Conservation (phyloP, 2,329 filamentous ascomycete species). For the Penicillium italicum region DNA sequence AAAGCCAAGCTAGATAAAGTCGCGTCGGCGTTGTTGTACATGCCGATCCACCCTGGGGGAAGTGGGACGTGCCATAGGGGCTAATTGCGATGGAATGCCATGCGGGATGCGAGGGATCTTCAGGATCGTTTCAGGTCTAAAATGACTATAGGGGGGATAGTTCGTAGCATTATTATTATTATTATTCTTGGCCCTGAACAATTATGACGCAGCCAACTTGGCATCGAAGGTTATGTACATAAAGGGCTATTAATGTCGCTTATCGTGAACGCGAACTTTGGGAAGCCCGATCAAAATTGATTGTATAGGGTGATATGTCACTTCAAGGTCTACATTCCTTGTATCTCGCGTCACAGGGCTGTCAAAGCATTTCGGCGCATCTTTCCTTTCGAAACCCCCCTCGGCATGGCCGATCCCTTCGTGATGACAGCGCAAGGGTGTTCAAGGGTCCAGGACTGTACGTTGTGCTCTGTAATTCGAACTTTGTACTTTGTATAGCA, state of each 20-base stretch:
- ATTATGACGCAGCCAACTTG: background rate
- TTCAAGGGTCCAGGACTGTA: background rate
- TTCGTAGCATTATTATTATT: background rate
- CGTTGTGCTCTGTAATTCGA: too few relatives aligned
- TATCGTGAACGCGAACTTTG: background rate
- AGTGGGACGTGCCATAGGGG: conserved; percentile 23
- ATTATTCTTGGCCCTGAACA: too few relatives aligned
- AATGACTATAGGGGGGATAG: background rate
- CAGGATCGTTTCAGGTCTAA: background rate
- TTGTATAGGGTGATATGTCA: background rate
- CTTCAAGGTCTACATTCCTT: conserved; percentile 14
- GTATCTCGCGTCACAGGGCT: conserved; percentile 20
- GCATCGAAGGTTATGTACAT: background rate
- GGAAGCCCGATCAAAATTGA: background rate
- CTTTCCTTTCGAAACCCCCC: conserved; percentile 3
- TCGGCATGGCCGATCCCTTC: conserved; percentile 18
- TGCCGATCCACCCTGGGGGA: conserved; percentile 16
- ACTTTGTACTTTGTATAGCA: background rate
- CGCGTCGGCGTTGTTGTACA: conserved; percentile 13
- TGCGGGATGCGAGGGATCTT: conserved; percentile 18
- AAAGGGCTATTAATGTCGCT: background rate
- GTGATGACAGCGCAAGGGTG: conserved; percentile 1
- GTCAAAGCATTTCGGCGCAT: background rate
- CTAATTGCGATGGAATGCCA: conserved; percentile 13
- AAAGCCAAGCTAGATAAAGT: background rate